Conservation (phyloP, 1,284 basidiomycete genomes). For the Cryptococcus deneoformans region DNA sequence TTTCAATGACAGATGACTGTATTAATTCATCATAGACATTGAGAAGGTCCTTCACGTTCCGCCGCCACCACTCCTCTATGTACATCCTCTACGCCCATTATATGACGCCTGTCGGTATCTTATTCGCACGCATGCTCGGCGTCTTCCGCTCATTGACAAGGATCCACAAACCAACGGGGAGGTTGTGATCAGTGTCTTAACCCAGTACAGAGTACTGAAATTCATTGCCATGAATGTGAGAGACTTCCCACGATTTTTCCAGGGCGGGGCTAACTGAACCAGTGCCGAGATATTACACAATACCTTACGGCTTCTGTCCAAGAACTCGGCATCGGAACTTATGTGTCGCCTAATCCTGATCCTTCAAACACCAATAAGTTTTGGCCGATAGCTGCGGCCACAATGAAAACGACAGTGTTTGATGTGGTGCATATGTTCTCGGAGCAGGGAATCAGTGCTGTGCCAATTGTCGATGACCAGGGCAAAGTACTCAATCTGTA, state of each 20-base stretch:
- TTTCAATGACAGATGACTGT: not conserved
- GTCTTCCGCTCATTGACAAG: conserved; percentile 88
- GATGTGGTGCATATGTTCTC: conserved; percentile 99
- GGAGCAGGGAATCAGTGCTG: conserved; percentile 90
- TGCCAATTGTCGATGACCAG: conserved; percentile 91
- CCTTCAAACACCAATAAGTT: conserved; percentile 59
- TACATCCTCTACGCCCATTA: conserved; percentile 83
- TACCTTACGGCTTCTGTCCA: conserved; percentile 59
- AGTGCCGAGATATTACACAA: conserved; percentile 49
- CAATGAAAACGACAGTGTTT: conserved; percentile 87
- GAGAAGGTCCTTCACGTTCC: conserved; percentile 90
- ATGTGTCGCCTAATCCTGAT: conserved; percentile 55
- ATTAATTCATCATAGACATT: conserved; percentile 62
- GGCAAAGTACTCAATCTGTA: conserved; percentile 96
- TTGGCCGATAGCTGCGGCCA: conserved; percentile 90
- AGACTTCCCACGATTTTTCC: not conserved
- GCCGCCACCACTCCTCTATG: conserved; percentile 83
- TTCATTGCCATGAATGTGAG: conserved; percentile 97
- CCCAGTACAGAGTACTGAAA: conserved; percentile 96
- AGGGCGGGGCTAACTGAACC: not conserved
- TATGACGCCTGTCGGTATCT: conserved; percentile 88
- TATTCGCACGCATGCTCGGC: conserved; percentile 92
- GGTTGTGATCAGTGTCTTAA: conserved; percentile 92
- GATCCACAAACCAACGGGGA: conserved; percentile 94
- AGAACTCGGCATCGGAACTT: conserved; percentile 90